Evolutionary conservation across 2,329 filamentous ascomycete species (phyloP).

Genomic region (Fusarium sororula): DNA sequence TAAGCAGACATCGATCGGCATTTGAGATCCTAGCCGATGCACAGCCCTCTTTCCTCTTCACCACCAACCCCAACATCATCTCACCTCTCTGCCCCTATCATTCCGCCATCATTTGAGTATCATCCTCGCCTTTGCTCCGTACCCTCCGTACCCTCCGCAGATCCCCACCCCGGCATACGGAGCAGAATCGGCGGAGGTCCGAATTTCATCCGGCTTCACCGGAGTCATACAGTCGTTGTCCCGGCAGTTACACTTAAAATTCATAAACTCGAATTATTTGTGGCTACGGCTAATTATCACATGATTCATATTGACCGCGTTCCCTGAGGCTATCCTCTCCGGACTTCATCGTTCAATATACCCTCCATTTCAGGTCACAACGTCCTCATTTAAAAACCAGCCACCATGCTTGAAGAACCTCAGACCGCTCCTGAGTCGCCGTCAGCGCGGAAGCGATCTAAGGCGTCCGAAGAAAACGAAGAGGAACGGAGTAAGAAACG

Average conservation of each 20-base stretch:
- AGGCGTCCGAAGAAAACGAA: conserved; percentile 39
- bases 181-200: conserved; percentile 7
- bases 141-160: neutral
- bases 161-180: conserved; percentile 15
- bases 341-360: neutral
- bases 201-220: neutral
- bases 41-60: conserved; percentile 19
- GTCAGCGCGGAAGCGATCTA: conserved; percentile 38
- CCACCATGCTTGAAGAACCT: conserved; percentile 17
- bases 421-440: neutral
- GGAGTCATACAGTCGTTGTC: neutral
- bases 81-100: neutral
- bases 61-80: conserved; percentile 17
- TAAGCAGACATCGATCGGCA: conserved; percentile 21
- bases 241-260: neutral
- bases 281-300: neutral
- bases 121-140: conserved; percentile 10
- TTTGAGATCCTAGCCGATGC: conserved; percentile 1
- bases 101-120: neutral
- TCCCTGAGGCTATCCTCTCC: neutral
- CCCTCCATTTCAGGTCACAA: neutral
- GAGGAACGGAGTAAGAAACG: conserved; percentile 64
- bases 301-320: neutral
- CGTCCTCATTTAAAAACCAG: neutral
- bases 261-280: neutral